Evolutionary conservation across 768 basidiomycete species (phyloP).

Genomic region (Lyophyllum shimeji): DNA sequence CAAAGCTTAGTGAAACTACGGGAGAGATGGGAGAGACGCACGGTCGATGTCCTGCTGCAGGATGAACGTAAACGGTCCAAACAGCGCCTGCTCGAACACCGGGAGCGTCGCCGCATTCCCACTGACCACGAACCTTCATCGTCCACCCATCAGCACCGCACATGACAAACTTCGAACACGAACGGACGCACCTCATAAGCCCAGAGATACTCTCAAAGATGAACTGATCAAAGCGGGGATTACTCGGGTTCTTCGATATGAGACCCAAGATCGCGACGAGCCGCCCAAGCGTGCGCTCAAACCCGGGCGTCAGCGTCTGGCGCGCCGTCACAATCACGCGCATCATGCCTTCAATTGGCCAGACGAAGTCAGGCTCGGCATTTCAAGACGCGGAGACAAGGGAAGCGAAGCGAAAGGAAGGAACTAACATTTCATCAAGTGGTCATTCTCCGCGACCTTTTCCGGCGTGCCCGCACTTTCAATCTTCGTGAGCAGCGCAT

Average conservation of each 20-base stretch:
- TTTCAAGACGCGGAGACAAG: too few relatives aligned
- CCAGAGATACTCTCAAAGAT: conserved; percentile 97
- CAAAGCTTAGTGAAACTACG: background rate
- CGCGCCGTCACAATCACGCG: conserved; percentile 89
- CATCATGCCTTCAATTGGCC: conserved; percentile 71
- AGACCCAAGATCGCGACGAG: conserved; percentile 83
- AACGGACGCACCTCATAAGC: conserved; percentile 77
- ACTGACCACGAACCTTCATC: conserved; percentile 72
- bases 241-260: conserved; percentile 95
- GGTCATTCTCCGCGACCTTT: conserved; percentile 96
- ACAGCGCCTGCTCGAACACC: conserved; percentile 78
- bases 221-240: conserved; percentile 97
- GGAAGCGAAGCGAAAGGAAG: too few relatives aligned
- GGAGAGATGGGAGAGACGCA: conserved; percentile 32
- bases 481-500: conserved; percentile 75
- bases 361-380: conserved; percentile 1
- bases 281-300: conserved; percentile 63
- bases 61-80: conserved; percentile 85
- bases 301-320: conserved; percentile 68
- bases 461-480: conserved; percentile 79
- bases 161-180: too few relatives aligned
- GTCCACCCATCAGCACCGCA: background rate
- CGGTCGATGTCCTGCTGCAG: conserved; percentile 93
- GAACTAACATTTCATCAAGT: conserved; percentile 98
- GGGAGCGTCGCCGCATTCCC: conserved; percentile 65